phyloP scores from a whole-genome alignment of 306 rosid genomes.

The Gynostemma pentaphyllum region DNA sequence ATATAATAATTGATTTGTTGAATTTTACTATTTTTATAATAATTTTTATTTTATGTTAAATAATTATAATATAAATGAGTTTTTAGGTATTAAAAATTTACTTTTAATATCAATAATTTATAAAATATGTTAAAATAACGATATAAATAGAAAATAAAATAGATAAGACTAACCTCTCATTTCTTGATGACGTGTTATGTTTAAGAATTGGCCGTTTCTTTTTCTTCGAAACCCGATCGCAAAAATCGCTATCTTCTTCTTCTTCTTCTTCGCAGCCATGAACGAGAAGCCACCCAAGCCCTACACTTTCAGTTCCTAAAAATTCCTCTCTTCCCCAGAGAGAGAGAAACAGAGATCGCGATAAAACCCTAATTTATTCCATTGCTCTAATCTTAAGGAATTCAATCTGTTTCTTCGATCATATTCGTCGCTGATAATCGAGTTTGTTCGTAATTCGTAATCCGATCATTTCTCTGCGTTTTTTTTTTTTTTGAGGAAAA shows the following conservation, averaged over 20 bases:
- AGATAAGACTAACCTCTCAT: too few species aligned
- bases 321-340: background rate
- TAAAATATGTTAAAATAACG: too few species aligned
- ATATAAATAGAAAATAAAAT: too few species aligned
- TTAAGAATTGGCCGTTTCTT: background rate
- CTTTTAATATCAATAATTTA: too few species aligned
- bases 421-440: background rate
- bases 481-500: background rate
- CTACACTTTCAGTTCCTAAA: background rate
- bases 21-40: too few species aligned
- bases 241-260: too few species aligned
- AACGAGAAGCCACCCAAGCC: slow-evolving; percentile 3
- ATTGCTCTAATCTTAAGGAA: background rate
- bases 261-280: slow-evolving; percentile 7
- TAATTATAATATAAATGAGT: too few species aligned
- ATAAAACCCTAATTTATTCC: background rate
- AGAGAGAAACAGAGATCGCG: background rate
- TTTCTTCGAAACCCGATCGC: slow-evolving; percentile 3
- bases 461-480: background rate
- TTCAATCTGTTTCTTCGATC: background rate
- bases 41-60: too few species aligned
- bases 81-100: too few species aligned
- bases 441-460: background rate
- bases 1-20: too few species aligned
- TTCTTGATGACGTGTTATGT: background rate